These are phyloP conservation scores for Sphagnum fallax DNA, from an alignment of 228 moss, liverwort and hornwort species.

Conservation along the genomic window DNA sequence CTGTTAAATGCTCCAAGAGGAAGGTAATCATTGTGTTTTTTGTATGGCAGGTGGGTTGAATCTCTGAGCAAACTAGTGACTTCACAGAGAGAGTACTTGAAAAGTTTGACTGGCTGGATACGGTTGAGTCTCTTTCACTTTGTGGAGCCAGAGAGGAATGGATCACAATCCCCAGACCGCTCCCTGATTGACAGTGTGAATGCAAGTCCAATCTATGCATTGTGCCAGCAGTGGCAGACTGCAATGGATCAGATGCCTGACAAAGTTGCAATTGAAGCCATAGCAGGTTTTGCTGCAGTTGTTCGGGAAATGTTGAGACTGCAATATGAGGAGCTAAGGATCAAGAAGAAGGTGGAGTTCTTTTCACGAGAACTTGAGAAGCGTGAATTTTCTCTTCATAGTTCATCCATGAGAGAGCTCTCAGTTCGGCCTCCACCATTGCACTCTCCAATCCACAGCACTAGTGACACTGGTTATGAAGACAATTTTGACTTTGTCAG, in stretches of 20 bases:
- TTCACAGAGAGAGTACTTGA: constrained; percentile 59
- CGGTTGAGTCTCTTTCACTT: constrained; percentile 65
- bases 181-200: constrained; percentile 16
- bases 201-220: constrained; percentile 38
- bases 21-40: too few species aligned
- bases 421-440: constrained; percentile 5
- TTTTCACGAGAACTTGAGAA: constrained; percentile 38
- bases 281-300: constrained; percentile 53
- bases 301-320: constrained; percentile 61
- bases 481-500: constrained; percentile 25
- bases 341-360: constrained; percentile 38
- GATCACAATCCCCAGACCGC: constrained; percentile 31
- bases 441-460: constrained; percentile 21
- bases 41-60: constrained; percentile 40
- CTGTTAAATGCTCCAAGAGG: too few species aligned
- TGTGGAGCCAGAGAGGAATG: constrained; percentile 15
- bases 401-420: constrained; percentile 31
- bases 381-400: constrained; percentile 21
- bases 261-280: constrained; percentile 52
- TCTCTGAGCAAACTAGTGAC: constrained; percentile 33
- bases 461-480: constrained; percentile 36
- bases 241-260: constrained; percentile 63
- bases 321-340: constrained; percentile 63
- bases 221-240: constrained; percentile 63
- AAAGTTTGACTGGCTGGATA: constrained; percentile 58